Conservation (phyloP, 768 basidiomycete species). For the Rhizopogon roseolus region DNA sequence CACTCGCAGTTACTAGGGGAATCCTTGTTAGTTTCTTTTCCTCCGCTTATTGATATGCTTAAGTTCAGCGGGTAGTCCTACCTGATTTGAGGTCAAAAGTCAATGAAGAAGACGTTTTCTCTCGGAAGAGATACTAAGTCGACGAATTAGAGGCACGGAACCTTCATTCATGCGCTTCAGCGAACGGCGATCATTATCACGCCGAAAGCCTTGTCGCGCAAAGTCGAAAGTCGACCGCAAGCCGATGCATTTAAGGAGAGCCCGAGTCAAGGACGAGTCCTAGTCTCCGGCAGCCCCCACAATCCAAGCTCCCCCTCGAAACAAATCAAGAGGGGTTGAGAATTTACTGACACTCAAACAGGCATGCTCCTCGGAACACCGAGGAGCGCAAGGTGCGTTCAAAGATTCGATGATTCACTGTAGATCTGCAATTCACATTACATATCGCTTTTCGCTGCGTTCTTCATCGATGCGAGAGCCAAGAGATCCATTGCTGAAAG, state of each 20-base stretch:
- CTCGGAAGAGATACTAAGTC: neutral
- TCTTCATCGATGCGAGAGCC: conserved; percentile 79
- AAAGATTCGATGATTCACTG: conserved; percentile 83
- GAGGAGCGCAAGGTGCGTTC: conserved; percentile 76
- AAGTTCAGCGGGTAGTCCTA: conserved; percentile 83
- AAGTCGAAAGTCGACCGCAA: conserved; percentile 7
- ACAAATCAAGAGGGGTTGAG: conserved; percentile 36
- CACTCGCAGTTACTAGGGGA: conserved; percentile 86
- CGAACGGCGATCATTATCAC: conserved; percentile 49
- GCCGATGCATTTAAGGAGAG: conserved; percentile 9
- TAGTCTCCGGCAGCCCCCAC: conserved; percentile 33
- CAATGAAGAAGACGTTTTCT: neutral
- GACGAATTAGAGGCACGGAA: neutral
- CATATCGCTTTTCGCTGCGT: conserved; percentile 77
- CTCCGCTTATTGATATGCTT: conserved; percentile 89
- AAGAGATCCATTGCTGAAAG: conserved; percentile 67
- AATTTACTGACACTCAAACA: conserved; percentile 71
- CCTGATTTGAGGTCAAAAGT: conserved; percentile 71
- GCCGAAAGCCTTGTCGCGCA: conserved; percentile 21
- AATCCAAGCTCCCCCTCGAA: conserved; percentile 30
- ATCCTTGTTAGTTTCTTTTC: conserved; percentile 91
- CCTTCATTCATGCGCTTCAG: neutral
- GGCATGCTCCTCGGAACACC: conserved; percentile 72
- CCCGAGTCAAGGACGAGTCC: neutral
- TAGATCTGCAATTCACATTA: conserved; percentile 80